These are phyloP conservation scores for Ormosia semicastrata DNA, from an alignment of 306 rosid genomes.

Conservation along the genomic window DNA sequence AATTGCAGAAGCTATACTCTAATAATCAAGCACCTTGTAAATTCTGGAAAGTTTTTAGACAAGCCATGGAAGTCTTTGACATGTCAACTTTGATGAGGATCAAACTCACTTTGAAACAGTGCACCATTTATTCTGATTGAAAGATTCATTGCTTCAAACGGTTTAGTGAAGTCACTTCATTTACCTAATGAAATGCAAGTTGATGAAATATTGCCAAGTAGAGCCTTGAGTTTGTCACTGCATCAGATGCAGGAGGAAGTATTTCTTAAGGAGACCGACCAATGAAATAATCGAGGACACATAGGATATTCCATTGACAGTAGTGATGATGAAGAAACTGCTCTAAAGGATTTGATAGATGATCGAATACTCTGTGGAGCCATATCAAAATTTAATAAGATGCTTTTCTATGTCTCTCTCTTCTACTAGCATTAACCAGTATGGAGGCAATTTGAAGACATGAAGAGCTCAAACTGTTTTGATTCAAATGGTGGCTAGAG, in stretches of 20 bases:
- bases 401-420: neutral
- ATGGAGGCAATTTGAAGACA: slow-evolving; percentile 42
- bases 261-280: slow-evolving; percentile 45
- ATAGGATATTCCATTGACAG: slow-evolving; percentile 39
- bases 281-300: slow-evolving; percentile 45
- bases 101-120: slow-evolving; percentile 64
- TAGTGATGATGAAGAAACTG: slow-evolving; percentile 31
- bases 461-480: neutral
- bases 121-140: slow-evolving; percentile 39
- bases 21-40: slow-evolving; percentile 76
- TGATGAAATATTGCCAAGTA: slow-evolving; percentile 70
- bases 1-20: slow-evolving; percentile 66
- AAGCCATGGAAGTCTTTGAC: slow-evolving; percentile 58
- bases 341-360: too few species aligned
- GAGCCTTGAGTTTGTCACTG: slow-evolving; percentile 51
- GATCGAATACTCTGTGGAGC: too few species aligned
- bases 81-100: slow-evolving; percentile 63
- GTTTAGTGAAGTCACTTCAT: slow-evolving; percentile 47
- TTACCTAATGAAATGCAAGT: slow-evolving; percentile 61
- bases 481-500: too few species aligned
- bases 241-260: slow-evolving; percentile 51
- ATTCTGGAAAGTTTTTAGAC: slow-evolving; percentile 33
- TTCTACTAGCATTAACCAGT: slow-evolving; percentile 4
- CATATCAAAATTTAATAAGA: neutral
- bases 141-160: slow-evolving; percentile 40